phyloP scores from a whole-genome alignment of 2,329 filamentous ascomycete genomes.

The Tolypocladium capitatum region DNA sequence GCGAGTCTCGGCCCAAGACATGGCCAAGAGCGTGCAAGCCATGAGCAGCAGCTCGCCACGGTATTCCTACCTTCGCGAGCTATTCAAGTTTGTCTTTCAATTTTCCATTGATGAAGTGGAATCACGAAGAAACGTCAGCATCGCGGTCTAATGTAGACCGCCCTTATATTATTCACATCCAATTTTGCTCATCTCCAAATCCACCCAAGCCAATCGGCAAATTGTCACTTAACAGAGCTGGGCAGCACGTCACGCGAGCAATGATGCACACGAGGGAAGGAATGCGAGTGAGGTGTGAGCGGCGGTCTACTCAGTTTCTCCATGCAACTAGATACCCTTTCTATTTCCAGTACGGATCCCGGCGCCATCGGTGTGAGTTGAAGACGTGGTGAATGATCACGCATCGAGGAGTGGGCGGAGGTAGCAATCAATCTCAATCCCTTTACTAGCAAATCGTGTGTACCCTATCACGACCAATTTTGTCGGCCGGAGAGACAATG shows the following conservation, averaged over 20 bases:
- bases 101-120: conserved; percentile 70
- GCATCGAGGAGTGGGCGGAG: neutral
- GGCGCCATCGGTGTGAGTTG: neutral
- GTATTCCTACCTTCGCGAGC: conserved; percentile 67
- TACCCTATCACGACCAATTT: neutral
- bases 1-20: conserved; percentile 55
- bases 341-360: neutral
- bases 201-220: neutral
- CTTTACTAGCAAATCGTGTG: neutral
- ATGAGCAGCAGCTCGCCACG: conserved; percentile 55
- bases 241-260: neutral
- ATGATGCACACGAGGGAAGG: neutral
- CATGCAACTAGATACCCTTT: conserved; percentile 16
- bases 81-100: conserved; percentile 75
- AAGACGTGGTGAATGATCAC: neutral
- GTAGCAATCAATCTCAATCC: neutral
- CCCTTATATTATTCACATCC: neutral
- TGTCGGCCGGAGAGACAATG: neutral
- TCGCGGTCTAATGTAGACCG: conserved; percentile 29
- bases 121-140: conserved; percentile 49
- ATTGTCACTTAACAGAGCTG: neutral
- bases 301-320: conserved; percentile 9
- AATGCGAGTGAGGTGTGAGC: neutral
- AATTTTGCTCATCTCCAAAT: neutral
- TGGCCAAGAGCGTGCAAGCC: conserved; percentile 65